Conservation (phyloP, 139 green algal species). For the Deuterostichococcus epilithicus region DNA sequence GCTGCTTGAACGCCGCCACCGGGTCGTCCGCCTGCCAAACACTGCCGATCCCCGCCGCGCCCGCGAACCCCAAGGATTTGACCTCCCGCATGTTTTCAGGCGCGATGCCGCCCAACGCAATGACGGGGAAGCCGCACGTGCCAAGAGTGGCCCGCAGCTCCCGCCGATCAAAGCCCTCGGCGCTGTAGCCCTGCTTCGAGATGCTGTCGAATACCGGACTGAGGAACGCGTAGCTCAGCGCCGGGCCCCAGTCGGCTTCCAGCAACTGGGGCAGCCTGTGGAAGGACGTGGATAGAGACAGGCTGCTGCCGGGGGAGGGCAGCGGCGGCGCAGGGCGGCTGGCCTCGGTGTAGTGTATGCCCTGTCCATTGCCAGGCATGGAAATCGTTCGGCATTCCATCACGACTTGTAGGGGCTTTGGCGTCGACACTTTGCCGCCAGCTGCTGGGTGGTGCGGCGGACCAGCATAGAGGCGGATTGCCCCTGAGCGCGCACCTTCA, state of each 20-base stretch:
- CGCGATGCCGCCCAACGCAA: slow-evolving; percentile 47
- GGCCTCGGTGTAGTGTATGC: slow-evolving; percentile 35
- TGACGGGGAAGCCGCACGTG: slow-evolving; percentile 18
- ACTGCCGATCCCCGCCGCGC: slow-evolving; percentile 41
- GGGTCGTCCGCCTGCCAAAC: slow-evolving; percentile 42
- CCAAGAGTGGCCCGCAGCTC: slow-evolving; percentile 13
- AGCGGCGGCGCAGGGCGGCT: not conserved
- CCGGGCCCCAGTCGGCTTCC: not conserved
- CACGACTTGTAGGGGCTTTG: not conserved
- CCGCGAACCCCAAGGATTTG: slow-evolving; percentile 42
- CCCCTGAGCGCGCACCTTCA: slow-evolving; percentile 13
- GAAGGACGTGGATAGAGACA: slow-evolving; percentile 28
- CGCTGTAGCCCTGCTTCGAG: slow-evolving; percentile 39
- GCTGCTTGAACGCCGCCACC: slow-evolving; percentile 12
- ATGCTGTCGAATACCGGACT: slow-evolving; percentile 57
- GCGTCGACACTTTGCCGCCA: not conserved
- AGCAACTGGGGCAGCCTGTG: slow-evolving; percentile 20
- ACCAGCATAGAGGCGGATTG: not conserved
- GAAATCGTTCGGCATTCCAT: not conserved
- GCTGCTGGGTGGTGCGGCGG: not conserved
- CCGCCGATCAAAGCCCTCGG: slow-evolving; percentile 7
- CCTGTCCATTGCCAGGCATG: too few relatives aligned
- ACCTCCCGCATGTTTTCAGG: slow-evolving; percentile 17
- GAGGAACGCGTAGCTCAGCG: slow-evolving; percentile 52
- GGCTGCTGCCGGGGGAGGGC: too few relatives aligned